Base-by-base conservation (phyloP, 495 filamentous ascomycete genomes). In the Penicillium roqueforti region DNA sequence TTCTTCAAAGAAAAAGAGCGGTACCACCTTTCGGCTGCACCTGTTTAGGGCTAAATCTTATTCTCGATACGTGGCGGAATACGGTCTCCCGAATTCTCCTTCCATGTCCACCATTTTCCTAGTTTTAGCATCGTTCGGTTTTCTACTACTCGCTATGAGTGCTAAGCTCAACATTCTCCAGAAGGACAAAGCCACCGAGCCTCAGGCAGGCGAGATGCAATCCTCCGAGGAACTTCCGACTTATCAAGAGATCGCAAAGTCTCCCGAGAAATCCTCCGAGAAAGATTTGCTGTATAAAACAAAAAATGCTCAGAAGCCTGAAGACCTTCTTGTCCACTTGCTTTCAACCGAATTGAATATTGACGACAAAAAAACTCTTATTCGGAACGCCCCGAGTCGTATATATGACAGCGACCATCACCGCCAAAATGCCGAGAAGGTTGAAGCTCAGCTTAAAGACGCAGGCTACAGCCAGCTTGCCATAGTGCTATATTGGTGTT, bases 131-230 rank as follows among this genome's bases (percentile, higher is more conserved):
- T 29, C 9, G 28, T 11, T 29, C 28, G 28, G 28, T 29, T 29
- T 3, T 29, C 28, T 29, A 13, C 10, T 31, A 31, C 10, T 13
- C 28, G 10, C 9, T 31, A 31, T 13, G 28, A 11, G 28, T 10
- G 6, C 25, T 6, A 31, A 31, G 10, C 6, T 28, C 26, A 28
- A 11, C 28, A 31, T 31, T 31, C 28, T 29, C 3, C 28, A 39
- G 1, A 40, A 20, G 6, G 19, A 52, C 42, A 62, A 13, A 76
- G 66, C 73, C 75, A 78, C 73, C 71, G 75, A 3, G 72, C 69
- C 18, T 70, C 66, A 47, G 68, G 66, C 5, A 16, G n/a, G 41
- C 22, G 16, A 25, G 2, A 44, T 44, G 23, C 10, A 26, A 8
- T 1, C 13, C 41, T 26, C 19, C 6, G 13, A 26, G 8, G 28